phyloP scores from a whole-genome alignment of 2,329 filamentous ascomycete species.

The Colletotrichum salicis region DNA sequence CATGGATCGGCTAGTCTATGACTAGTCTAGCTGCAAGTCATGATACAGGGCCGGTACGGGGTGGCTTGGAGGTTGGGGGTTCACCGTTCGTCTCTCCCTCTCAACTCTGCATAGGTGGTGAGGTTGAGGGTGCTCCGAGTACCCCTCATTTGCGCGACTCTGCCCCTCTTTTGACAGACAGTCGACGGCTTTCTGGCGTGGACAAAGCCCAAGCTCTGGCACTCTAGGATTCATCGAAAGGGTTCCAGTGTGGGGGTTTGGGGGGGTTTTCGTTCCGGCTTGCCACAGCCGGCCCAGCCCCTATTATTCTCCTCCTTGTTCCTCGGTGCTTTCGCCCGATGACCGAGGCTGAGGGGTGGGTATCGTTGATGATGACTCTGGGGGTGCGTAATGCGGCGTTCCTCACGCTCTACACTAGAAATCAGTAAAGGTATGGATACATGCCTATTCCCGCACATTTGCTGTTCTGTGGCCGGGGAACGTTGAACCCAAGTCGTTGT shows the following conservation, averaged over 20 bases:
- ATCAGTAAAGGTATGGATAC: background rate
- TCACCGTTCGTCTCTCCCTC: background rate
- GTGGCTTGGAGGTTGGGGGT: conserved; percentile 10
- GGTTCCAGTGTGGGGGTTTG: conserved; percentile 18
- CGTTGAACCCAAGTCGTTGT: background rate
- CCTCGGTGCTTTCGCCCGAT: conserved; percentile 13
- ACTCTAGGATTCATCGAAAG: background rate
- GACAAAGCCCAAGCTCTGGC: background rate
- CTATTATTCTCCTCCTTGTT: background rate
- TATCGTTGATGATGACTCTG: background rate
- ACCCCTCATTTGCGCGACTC: conserved; percentile 4
- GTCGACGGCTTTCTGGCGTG: background rate
- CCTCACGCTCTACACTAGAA: background rate
- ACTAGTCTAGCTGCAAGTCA: conserved; percentile 33
- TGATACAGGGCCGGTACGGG: conserved; percentile 28
- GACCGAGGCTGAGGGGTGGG: conserved; percentile 16
- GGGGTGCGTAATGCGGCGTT: no score
- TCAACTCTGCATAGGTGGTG: background rate
- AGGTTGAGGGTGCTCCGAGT: background rate
- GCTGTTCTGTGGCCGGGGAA: background rate
- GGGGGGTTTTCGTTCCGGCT: background rate
- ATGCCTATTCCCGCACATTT: background rate
- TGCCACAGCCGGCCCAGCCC: conserved; percentile 3
- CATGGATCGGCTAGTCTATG: conserved; percentile 17
- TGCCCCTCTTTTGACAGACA: conserved; percentile 11